Base-by-base conservation (phyloP, 179 eudicot genomes). In the Heliamphora pulchella region DNA sequence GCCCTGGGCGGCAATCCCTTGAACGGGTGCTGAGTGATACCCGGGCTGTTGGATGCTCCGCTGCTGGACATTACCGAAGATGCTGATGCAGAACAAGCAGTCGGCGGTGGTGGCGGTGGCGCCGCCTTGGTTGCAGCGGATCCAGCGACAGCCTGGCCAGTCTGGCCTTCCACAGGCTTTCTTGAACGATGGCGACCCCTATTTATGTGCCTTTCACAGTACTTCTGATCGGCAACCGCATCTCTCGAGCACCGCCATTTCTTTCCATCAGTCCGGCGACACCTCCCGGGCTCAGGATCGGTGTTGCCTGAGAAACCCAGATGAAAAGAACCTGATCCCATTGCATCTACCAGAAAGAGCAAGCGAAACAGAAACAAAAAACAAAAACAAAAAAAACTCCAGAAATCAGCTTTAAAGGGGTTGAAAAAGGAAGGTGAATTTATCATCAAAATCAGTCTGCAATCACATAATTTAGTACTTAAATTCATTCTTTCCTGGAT, bases 171-270 rank as follows among this genome's bases (percentile, higher is more conserved):
- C 98, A 94, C 98, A 91, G 94, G 98, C 98, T 94, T 94, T 94
- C 98, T 94, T 94, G 98, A 94, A 94, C 98, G 98, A 86, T 94
- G 97, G 82, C 83, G 88, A 88, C 86, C 96, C 62, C 91, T 85
- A 68, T 89, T 94, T n/a, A 92, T 87, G 84, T 92, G 98, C 82
- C 92, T 81, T 72, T 94, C 98, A 78, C 98, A 94, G 89, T 94
- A 94, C 83, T 94, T 94, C 82, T 92, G 97, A 20, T 91, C 97
- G 79, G 91, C 86, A 75, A 94, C 93, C 17, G 97, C 95, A 73
- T 92, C 98, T 85, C 91, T 84, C n/a, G 97, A 86, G 88, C 98
- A 94, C 89, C 98, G 93, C 98, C 98, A 94, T 87, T 94, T 94
- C 89, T 94, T 94, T 78, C 98, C 98, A 82, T 94, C 98, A 2